Evolutionary conservation across 345 rosid species (phyloP).

Genomic region (Populus davidiana): DNA sequence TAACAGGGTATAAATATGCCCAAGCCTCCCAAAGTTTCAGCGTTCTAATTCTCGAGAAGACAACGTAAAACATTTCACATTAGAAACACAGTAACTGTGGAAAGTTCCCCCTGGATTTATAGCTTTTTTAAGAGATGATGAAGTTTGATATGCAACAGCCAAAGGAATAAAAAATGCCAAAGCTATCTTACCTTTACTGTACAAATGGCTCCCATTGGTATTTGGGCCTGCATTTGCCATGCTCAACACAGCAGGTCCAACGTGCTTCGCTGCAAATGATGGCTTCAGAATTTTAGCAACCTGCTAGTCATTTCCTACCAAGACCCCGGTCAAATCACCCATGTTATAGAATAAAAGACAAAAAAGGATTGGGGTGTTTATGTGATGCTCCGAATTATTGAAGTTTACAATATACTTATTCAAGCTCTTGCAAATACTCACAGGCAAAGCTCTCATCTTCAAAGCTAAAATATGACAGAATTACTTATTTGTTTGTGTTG

Average conservation of each 20-base stretch:
- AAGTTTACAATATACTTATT: neutral
- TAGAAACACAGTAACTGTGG: neutral
- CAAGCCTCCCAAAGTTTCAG: neutral
- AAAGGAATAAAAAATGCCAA: conserved; percentile 9
- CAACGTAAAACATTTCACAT: neutral
- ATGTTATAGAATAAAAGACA: neutral
- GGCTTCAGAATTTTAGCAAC: conserved; percentile 6
- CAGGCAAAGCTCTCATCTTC: conserved; percentile 76
- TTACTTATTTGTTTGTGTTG: neutral
- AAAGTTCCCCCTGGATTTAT: neutral
- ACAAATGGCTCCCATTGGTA: conserved; percentile 91
- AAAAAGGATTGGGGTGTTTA: neutral
- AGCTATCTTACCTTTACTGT: conserved; percentile 60
- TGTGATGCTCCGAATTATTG: neutral
- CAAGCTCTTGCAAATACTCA: conserved; percentile 35
- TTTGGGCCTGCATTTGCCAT: conserved; percentile 97
- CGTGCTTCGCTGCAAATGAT: conserved; percentile 69
- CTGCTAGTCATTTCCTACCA: neutral
- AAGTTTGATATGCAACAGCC: neutral
- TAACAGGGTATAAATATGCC: neutral
- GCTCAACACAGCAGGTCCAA: conserved; percentile 82
- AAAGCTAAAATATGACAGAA: conserved; percentile 34
- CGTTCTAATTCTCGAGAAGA: neutral
- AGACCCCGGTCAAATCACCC: neutral
- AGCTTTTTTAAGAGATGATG: neutral